Base-by-base conservation (phyloP, 192 early-diverging fungal species). In the Piromyces sp. region DNA sequence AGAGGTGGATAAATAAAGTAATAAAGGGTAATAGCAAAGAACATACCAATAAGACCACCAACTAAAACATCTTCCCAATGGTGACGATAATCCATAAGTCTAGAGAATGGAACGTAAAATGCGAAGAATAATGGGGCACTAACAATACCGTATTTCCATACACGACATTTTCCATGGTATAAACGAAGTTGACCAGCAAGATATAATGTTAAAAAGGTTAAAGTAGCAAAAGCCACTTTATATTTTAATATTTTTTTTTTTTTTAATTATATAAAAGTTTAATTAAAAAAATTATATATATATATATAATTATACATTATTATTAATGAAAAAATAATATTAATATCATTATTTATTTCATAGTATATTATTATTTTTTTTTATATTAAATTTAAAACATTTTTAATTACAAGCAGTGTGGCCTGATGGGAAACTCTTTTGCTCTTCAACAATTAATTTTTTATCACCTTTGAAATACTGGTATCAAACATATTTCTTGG, bases 391-490 rank as follows among this genome's bases (percentile, higher is more conserved):
- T 7, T 36, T 36, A n/a, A n/a, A n/a, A n/a, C n/a, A 7, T 36
- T 4, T 36, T 7, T 7, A 88, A 84, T 83, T 85, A 87, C 90
- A 92, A 38, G 93, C 94, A 3, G 97, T 88, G 85, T 98, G 97
- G 7, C 97, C 97, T 5, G 92, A 94, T 13, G 93, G 93, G 85
- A 96, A 98, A 82, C 91, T 93, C 87, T 93, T 94, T 83, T 94
- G 92, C 14, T 94, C 95, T 81, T 17, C 16, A 51, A 19, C 0
- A 51, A 51, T 51, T 51, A 22, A 2, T 22, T 3, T 22, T 51
- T 1, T 17, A 22, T 51, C 42, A 51, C 42, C 15, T 51, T 19
- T 51, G 7, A 51, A 22, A 51, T 51, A 51, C 17, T 22, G 42
- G 82, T 96, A 93, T 79, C 78, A 81, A 79, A 97, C 26, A 51